Percentiles rank a stretch among this genome's conserved stretches.
Evolutionary conservation across 257 asterid genomes (phyloP).

Genomic region (Primulina huaijiensis): DNA sequence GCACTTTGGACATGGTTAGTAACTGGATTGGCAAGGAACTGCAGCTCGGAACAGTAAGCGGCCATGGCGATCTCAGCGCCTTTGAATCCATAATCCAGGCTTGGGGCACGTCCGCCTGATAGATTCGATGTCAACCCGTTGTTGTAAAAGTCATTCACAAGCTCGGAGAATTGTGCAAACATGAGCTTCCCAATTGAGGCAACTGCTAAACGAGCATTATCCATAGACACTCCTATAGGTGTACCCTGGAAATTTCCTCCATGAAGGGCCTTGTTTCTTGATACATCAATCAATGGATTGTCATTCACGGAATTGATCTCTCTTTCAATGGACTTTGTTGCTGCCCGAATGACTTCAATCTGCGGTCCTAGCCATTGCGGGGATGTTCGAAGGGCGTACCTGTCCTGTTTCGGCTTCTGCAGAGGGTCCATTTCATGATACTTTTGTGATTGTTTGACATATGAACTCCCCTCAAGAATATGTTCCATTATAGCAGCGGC

Average conservation of each 20-base stretch:
- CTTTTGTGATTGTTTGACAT: slow-evolving; percentile 28
- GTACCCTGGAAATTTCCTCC: slow-evolving; percentile 48
- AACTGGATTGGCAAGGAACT: slow-evolving; percentile 42
- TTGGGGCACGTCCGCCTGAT: slow-evolving; percentile 44
- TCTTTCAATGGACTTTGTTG: slow-evolving; percentile 37
- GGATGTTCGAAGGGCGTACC: slow-evolving; percentile 43
- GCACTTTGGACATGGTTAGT: slow-evolving; percentile 45
- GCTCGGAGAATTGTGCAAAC: slow-evolving; percentile 38
- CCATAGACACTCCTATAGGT: slow-evolving; percentile 48
- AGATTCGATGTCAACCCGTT: slow-evolving; percentile 41
- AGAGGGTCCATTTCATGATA: slow-evolving; percentile 33
- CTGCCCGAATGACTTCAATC: slow-evolving; percentile 40
- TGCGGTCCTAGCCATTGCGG: slow-evolving; percentile 50
- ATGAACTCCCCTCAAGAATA: slow-evolving; percentile 38
- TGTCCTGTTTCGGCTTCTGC: slow-evolving; percentile 43
- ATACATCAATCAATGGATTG: slow-evolving; percentile 38
- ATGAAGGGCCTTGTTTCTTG: slow-evolving; percentile 39
- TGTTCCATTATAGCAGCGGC: slow-evolving; percentile 45
- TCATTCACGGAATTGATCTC: slow-evolving; percentile 45
- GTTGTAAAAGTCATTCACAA: slow-evolving; percentile 39
- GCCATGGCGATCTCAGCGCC: slow-evolving; percentile 43
- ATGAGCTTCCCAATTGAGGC: slow-evolving; percentile 43
- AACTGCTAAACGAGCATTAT: slow-evolving; percentile 36
- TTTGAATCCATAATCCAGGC: slow-evolving; percentile 44
- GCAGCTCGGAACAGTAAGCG: slow-evolving; percentile 43